A percentile compares a stretch with the other conserved stretches of the same genome.
These are phyloP conservation scores for Aquilaria agallochum DNA, from an alignment of 441 rosid genomes.

Conservation along the genomic window DNA sequence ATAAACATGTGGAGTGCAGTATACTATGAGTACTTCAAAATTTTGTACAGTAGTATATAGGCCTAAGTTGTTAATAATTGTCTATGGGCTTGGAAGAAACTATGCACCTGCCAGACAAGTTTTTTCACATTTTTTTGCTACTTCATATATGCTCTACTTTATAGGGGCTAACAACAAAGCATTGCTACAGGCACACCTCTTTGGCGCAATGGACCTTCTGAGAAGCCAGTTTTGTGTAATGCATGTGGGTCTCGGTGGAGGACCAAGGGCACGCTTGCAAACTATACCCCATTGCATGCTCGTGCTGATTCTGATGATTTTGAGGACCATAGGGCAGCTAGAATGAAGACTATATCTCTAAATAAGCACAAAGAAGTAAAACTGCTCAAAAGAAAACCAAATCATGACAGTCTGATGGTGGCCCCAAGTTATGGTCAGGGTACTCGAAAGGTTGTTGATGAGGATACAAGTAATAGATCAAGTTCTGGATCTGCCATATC, in stretches of 20 bases:
- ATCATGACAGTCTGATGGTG: slow-evolving; percentile 38
- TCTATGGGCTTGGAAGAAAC: too few relatives aligned
- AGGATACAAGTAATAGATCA: slow-evolving; percentile 86
- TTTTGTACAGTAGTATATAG: too few relatives aligned
- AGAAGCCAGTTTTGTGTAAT: slow-evolving; percentile 94
- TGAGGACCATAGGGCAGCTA: slow-evolving; percentile 62
- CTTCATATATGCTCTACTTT: too few relatives aligned
- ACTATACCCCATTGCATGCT: slow-evolving; percentile 88
- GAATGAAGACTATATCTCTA: slow-evolving; percentile 55
- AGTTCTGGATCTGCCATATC: slow-evolving; percentile 99
- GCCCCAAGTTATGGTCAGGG: slow-evolving; percentile 49
- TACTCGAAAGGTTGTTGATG: slow-evolving; percentile 58
- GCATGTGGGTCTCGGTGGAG: slow-evolving; percentile 99
- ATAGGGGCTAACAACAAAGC: background rate
- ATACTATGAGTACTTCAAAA: too few relatives aligned
- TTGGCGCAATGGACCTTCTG: slow-evolving; percentile 98
- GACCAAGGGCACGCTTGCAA: slow-evolving; percentile 81
- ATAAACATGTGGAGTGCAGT: too few relatives aligned
- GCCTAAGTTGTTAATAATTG: too few relatives aligned
- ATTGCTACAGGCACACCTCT: slow-evolving; percentile 33
- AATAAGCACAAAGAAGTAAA: slow-evolving; percentile 65
- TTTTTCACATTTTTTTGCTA: too few relatives aligned
- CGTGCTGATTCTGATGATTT: slow-evolving; percentile 66
- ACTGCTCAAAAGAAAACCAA: slow-evolving; percentile 68
- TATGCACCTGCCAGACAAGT: too few relatives aligned